Conservation (phyloP, 768 basidiomycete species). For the Mycena sanguinolenta region DNA sequence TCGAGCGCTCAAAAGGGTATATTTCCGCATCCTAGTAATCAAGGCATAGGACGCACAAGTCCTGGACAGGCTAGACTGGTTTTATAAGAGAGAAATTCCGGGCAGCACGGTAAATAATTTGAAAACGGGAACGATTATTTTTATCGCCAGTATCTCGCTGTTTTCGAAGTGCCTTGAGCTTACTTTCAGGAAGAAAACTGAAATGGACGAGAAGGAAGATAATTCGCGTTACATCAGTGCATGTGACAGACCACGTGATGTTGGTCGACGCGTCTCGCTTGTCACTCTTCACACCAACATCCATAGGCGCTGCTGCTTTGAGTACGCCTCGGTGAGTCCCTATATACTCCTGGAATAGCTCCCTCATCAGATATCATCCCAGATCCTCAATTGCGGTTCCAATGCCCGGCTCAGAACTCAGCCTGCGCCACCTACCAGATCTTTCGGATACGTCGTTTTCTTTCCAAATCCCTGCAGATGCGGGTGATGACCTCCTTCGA, state of each 20-base stretch:
- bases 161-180: not conserved
- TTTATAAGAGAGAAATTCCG: not conserved
- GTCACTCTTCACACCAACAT: not conserved
- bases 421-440: constrained; percentile 68
- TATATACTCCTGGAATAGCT: not conserved
- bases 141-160: not conserved
- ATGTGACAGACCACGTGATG: constrained; percentile 16
- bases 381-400: not conserved
- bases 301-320: not conserved
- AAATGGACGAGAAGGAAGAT: too few species aligned
- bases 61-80: not conserved
- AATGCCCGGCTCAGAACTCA: constrained; percentile 50
- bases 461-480: constrained; percentile 66
- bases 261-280: constrained; percentile 24
- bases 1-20: not conserved
- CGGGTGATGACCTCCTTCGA: constrained; percentile 65
- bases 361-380: not conserved
- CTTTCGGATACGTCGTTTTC: constrained; percentile 63
- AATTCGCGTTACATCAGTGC: not conserved
- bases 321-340: not conserved
- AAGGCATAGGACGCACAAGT: not conserved
- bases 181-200: not conserved
- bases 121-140: not conserved
- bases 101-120: not conserved
- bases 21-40: not conserved